phyloP scores from a whole-genome alignment of 2,329 filamentous ascomycete genomes.

The Aspergillus puulaauensis region DNA sequence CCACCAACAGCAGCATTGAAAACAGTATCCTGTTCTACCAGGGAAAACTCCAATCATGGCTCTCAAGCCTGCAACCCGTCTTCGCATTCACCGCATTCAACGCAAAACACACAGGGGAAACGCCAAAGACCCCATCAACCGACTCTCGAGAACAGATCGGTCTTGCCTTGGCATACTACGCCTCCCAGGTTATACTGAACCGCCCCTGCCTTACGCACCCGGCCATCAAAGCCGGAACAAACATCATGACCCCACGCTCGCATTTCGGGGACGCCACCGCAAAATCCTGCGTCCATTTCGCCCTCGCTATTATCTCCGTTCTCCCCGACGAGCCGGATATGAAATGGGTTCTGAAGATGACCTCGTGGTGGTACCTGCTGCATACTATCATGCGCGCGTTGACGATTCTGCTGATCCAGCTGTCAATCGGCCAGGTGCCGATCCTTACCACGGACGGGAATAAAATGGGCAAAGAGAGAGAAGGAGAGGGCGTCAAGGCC shows the following conservation, averaged over 20 bases:
- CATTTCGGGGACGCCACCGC: neutral
- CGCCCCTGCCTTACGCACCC: neutral
- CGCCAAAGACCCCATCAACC: neutral
- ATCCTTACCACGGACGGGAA: neutral
- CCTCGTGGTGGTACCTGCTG: conserved; percentile 43
- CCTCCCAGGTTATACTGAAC: neutral
- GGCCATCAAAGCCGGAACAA: neutral
- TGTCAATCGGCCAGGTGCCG: neutral
- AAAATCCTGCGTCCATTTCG: neutral
- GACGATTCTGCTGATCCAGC: conserved; percentile 36
- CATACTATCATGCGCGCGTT: conserved; percentile 43
- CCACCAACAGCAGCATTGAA: neutral
- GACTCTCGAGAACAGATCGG: neutral
- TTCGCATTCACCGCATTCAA: neutral
- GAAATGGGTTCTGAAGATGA: conserved; percentile 31
- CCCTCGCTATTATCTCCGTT: conserved; percentile 23
- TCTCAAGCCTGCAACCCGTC: neutral
- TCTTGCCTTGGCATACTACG: neutral
- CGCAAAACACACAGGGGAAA: neutral
- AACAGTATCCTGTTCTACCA: neutral
- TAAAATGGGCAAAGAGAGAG: neutral
- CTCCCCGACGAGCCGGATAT: conserved; percentile 37
- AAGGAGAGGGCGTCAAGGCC: neutral
- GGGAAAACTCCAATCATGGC: neutral
- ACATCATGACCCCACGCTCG: neutral